Evolutionary conservation across 108 stramenopile genomes (phyloP).

Genomic region (Nitzschia inconspicua): DNA sequence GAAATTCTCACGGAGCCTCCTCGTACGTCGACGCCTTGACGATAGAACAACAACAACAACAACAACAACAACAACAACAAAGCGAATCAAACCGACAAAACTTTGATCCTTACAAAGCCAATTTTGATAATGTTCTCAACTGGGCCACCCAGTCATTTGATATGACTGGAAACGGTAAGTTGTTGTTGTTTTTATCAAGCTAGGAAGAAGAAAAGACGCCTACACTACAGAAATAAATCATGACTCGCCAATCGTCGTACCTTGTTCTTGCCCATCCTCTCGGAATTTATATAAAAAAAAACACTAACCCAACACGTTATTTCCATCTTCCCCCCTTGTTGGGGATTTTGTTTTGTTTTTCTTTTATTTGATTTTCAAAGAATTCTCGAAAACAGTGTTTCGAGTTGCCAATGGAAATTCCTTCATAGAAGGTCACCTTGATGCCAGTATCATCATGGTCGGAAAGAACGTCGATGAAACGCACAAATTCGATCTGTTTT

Average conservation of each 20-base stretch:
- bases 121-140: conserved; percentile 18
- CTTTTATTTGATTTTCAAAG: conserved; percentile 22
- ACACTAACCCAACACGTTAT: too few relatives aligned
- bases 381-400: conserved; percentile 10
- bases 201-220: too few relatives aligned
- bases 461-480: background rate
- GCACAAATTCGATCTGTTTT: conserved; percentile 6
- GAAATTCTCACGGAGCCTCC: conserved; percentile 20
- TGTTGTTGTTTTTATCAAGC: too few relatives aligned
- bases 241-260: too few relatives aligned
- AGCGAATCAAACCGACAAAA: background rate
- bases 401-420: conserved; percentile 22
- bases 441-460: conserved; percentile 36
- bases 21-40: background rate
- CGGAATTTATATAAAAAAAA: too few relatives aligned
- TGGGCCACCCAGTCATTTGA: conserved; percentile 33
- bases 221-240: too few relatives aligned
- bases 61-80: background rate
- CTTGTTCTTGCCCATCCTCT: too few relatives aligned
- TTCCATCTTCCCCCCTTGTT: too few relatives aligned
- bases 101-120: background rate
- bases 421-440: conserved; percentile 28
- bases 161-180: too few relatives aligned
- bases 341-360: too few relatives aligned
- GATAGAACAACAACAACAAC: background rate